These are phyloP conservation scores for Scolecobasidium constrictum DNA, from an alignment of 2,329 filamentous ascomycete species.

Conservation along the genomic window DNA sequence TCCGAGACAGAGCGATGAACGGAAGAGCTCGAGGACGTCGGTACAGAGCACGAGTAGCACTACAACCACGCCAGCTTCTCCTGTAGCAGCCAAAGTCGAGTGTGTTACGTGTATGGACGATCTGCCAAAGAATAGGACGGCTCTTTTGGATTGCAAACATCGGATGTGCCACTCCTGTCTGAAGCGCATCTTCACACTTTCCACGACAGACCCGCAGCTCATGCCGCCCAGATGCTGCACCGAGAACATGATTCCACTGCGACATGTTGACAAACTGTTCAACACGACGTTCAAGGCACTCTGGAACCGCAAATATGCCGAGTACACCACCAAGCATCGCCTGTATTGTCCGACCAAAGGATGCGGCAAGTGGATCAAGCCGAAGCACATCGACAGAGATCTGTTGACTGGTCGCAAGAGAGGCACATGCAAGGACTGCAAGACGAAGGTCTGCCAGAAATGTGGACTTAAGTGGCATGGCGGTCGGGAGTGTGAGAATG, in stretches of 20 bases:
- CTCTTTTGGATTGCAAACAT: constrained; percentile 63
- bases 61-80: no score
- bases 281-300: constrained; percentile 60
- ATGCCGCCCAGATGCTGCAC: constrained; percentile 83
- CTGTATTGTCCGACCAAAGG: constrained; percentile 64
- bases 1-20: no score
- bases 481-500: constrained; percentile 57
- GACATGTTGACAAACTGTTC: constrained; percentile 67
- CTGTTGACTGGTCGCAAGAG: constrained; percentile 43
- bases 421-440: constrained; percentile 61
- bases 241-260: constrained; percentile 59
- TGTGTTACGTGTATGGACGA: constrained; percentile 67
- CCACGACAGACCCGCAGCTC: constrained; percentile 62
- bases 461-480: constrained; percentile 70
- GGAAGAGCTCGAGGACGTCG: no score
- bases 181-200: constrained; percentile 62
- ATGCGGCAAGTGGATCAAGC: constrained; percentile 74
- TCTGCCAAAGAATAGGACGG: constrained; percentile 50
- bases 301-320: constrained; percentile 73
- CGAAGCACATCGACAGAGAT: constrained; percentile 52
- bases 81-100: constrained; percentile 48
- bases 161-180: constrained; percentile 72
- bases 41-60: no score
- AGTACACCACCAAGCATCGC: constrained; percentile 63
- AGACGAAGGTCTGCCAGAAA: constrained; percentile 59